These are phyloP conservation scores for Candida sanyiensis DNA, from an alignment of 805 yeast species.

Conservation along the genomic window DNA sequence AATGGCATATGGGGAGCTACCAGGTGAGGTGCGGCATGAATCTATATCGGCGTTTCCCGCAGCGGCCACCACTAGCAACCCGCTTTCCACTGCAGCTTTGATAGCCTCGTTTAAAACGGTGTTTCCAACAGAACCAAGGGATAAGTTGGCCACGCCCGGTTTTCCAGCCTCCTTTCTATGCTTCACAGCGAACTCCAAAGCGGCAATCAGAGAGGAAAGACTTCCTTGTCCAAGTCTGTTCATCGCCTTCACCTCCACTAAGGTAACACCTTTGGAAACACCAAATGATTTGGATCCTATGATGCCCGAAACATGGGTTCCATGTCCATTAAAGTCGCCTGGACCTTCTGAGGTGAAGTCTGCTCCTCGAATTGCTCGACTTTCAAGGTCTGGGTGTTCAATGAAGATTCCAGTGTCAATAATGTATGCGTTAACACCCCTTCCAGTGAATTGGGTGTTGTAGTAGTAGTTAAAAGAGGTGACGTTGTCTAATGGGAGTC, in stretches of 20 bases:
- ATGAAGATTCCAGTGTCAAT: constrained; percentile 78
- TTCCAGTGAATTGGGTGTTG: constrained; percentile 43
- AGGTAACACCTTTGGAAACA: constrained; percentile 63
- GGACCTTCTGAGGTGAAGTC: constrained; percentile 51
- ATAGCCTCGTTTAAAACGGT: constrained; percentile 68
- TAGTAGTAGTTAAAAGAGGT: constrained; percentile 41
- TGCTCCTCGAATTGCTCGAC: constrained; percentile 52
- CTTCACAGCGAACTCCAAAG: constrained; percentile 62
- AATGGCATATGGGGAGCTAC: constrained; percentile 63
- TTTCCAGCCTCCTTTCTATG: constrained; percentile 37
- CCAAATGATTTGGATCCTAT: constrained; percentile 79
- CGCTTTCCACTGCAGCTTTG: constrained; percentile 66
- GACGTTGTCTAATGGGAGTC: constrained; percentile 28
- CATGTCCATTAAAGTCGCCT: constrained; percentile 82
- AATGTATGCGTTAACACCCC: constrained; percentile 65
- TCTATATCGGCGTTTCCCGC: constrained; percentile 80
- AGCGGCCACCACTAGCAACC: constrained; percentile 69
- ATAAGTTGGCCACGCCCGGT: constrained; percentile 68
- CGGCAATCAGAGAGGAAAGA: constrained; percentile 56
- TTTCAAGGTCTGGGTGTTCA: constrained; percentile 57
- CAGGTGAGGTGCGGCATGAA: constrained; percentile 85
- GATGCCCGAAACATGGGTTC: constrained; percentile 90
- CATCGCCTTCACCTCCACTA: constrained; percentile 73
- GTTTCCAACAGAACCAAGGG: constrained; percentile 72
- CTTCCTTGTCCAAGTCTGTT: constrained; percentile 66